Base-by-base conservation (phyloP, 768 basidiomycete species). In the Pleurotus cornucopiae region DNA sequence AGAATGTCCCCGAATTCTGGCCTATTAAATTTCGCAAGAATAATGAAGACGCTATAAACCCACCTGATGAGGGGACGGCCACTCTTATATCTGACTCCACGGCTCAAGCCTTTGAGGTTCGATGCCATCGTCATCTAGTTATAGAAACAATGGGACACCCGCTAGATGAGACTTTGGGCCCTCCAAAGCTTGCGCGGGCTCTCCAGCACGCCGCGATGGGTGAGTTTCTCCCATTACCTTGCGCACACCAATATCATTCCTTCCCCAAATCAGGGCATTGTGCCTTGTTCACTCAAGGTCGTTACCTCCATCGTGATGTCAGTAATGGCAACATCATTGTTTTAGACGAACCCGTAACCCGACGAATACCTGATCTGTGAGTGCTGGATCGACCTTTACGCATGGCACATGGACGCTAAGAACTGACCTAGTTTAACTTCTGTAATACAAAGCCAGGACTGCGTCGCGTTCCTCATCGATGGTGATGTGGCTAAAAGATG, bases 321-420 rank as follows among this genome's bases (percentile, higher is more conserved):
- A 57, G 57, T 45, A 52, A 18, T 20, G 57, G 57, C n/a, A 57
- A 57, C 44, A 51, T 57, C 25, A 44, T 57, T 30, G n/a, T 54
- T 20, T 26, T 57, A 14, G 25, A n/a, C 20, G 30, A 25, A 16
- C 12, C 30, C n/a, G 49, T 34, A 37, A 6, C 5, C 16, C 51
- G 57, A 38, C 13, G 11, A 38, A 49, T 49, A n/a, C 49, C 49
- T 21, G 13, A n/a, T 16, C 2, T 30, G 49, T 49, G 34, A 49
- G 49, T 21, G 18, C 16, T 14, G n/a, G 12, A 34, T 14, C 13
- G 12, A 34, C n/a, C n/a, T 16, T 30, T 20, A 48, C n/a, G 18
- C 30, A 30, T 30, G 30, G 30, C 30, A 30, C 30, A 20, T 2
- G 13, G 14, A 21, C 14, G 14, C 46, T 14, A 7, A n/a, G 25